Base-by-base conservation (phyloP, 75 land plant genomes). In the Isoetes taiwanensis region DNA sequence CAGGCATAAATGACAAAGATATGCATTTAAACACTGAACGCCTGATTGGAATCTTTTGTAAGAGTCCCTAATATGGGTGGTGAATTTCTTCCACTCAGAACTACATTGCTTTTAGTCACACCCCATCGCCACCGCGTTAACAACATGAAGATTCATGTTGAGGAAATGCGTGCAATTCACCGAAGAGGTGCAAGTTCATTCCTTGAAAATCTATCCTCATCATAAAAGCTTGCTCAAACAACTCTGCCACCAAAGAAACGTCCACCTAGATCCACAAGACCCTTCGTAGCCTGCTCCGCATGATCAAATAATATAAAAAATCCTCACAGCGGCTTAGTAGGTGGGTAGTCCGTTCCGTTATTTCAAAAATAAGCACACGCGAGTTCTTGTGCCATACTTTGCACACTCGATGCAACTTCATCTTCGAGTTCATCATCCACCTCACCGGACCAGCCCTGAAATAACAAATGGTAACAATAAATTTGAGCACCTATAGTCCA, bases 391-490 rank as follows among this genome's bases (percentile, higher is more conserved):
- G n/a, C 50, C 50, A 46, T 6, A 46, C 19, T 46, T 46, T 19
- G 25, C 25, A 16, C 50, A 46, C 19, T 46, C 50, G 50, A 46
- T 4, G 50, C 50, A 6, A 46, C 50, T 23, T 46, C 50, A 6
- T 46, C 50, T 23, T 46, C 50, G 50, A 46, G 50, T 23, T 46
- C 50, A 4, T 19, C 50, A 46, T 46, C 50, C 50, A 46, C 50
- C 16, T 46, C 50, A 19, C 50, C 50, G 50, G 50, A 46, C 50
- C 50, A 46, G 23, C 50, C 50, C 25, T 5, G 16, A 46, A 46
- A 46, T 9, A 37, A 37, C 9, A 37, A n/a, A n/a, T n/a, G n/a
- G n/a, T n/a, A n/a, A n/a, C n/a, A n/a, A n/a, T n/a, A n/a, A n/a
- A n/a, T n/a, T n/a, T n/a, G n/a, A n/a, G n/a, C n/a, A n/a, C n/a